Percentiles rank a stretch among this genome's conserved stretches.
Conservation (phyloP, 2,329 filamentous ascomycete species). For the Microsporum canis region DNA sequence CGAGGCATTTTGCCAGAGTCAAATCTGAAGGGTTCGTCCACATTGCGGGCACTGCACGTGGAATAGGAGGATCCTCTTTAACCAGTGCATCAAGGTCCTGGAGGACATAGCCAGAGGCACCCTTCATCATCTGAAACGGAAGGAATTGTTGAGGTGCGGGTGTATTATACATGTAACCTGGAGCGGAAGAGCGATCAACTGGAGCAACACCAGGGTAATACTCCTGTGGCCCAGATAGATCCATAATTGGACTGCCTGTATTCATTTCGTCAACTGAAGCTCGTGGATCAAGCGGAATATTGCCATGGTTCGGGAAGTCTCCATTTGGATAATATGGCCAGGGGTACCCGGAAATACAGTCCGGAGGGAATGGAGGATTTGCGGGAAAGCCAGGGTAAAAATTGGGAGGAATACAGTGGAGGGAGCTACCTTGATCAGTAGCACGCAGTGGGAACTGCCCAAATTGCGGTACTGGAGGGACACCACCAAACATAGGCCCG, state of each 20-base stretch:
- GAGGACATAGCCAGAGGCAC: conserved; percentile 34
- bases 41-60: conserved; percentile 77
- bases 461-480: conserved; percentile 23
- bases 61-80: conserved; percentile 68
- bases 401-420: conserved; percentile 26
- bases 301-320: conserved; percentile 27
- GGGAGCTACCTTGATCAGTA: conserved; percentile 24
- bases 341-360: conserved; percentile 24
- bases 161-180: conserved; percentile 44
- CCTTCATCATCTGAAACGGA: conserved; percentile 38
- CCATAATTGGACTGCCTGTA: conserved; percentile 55
- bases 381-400: conserved; percentile 29
- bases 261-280: conserved; percentile 32
- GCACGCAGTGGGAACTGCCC: conserved; percentile 20
- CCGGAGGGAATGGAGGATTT: conserved; percentile 22
- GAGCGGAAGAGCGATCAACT: conserved; percentile 47
- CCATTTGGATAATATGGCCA: conserved; percentile 29
- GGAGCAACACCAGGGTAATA: conserved; percentile 48
- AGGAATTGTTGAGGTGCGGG: conserved; percentile 47
- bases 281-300: conserved; percentile 32
- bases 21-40: conserved; percentile 73
- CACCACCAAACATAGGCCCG: conserved; percentile 23
- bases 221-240: conserved; percentile 47
- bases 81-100: conserved; percentile 53
- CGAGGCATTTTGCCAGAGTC: conserved; percentile 83